Conservation (phyloP, 139 green algal species). For the Haematococcus sp. region DNA sequence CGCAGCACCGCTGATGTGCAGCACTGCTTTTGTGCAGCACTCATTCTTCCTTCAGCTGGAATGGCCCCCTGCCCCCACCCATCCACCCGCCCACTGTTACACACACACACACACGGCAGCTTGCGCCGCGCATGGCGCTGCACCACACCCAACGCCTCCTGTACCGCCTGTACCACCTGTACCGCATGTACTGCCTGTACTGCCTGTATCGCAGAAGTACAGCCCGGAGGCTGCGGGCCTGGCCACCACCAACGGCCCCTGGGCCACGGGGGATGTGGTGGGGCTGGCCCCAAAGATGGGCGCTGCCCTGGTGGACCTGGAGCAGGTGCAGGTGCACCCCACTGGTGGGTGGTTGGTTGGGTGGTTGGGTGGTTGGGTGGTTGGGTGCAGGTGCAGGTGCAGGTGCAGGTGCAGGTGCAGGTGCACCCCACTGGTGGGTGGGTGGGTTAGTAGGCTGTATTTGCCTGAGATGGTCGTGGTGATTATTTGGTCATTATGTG, state of each 20-base stretch:
- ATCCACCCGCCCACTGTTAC: no score
- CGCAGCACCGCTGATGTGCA: no score
- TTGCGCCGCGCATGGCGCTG: no score
- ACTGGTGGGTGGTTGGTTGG: constrained; percentile 36
- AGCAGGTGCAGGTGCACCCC: constrained; percentile 76
- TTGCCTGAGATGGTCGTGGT: no score
- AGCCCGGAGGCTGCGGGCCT: constrained; percentile 31
- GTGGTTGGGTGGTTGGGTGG: no score
- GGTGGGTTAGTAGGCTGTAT: neutral
- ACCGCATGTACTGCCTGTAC: neutral
- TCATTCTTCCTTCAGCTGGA: no score
- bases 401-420: constrained; percentile 76
- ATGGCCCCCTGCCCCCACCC: no score
- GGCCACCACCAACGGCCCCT: constrained; percentile 74
- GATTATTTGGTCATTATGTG: no score
- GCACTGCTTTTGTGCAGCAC: no score
- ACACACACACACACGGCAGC: no score
- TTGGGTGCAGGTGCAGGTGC: no score
- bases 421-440: constrained; percentile 61
- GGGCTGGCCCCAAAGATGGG: constrained; percentile 39
- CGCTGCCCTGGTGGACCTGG: constrained; percentile 48
- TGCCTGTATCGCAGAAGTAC: constrained; percentile 23
- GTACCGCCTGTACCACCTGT: neutral
- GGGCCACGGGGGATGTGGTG: constrained; percentile 62
- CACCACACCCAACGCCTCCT: neutral